Evolutionary conservation across 2,329 filamentous ascomycete genomes (phyloP).

Genomic region (Aspergillus sp.): DNA sequence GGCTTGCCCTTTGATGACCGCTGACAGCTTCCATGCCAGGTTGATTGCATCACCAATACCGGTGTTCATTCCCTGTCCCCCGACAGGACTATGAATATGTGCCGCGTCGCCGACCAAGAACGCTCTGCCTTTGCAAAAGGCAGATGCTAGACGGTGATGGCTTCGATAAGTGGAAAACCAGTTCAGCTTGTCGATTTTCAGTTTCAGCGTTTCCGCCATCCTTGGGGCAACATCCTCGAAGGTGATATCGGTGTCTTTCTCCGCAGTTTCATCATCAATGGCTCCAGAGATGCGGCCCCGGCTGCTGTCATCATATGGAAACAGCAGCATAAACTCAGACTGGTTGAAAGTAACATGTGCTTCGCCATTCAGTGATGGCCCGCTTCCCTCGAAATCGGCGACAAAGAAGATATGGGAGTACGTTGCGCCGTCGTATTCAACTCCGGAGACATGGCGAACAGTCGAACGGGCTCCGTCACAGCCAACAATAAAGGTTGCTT

Average conservation of each 20-base stretch:
- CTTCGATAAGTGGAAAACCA: conserved; percentile 49
- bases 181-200: conserved; percentile 30
- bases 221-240: conserved; percentile 32
- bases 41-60: conserved; percentile 57
- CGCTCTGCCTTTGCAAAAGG: conserved; percentile 49
- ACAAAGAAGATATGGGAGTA: conserved; percentile 49
- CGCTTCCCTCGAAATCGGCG: conserved; percentile 41
- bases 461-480: conserved; percentile 55
- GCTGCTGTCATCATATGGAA: conserved; percentile 25
- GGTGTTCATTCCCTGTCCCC: conserved; percentile 60
- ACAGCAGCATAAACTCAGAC: conserved; percentile 37
- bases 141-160: conserved; percentile 44
- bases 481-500: conserved; percentile 48
- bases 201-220: conserved; percentile 20
- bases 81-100: conserved; percentile 57
- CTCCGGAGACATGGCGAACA: conserved; percentile 43
- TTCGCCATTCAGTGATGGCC: conserved; percentile 31
- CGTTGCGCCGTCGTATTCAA: conserved; percentile 44
- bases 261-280: conserved; percentile 17
- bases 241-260: conserved; percentile 23
- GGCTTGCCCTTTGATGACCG: conserved; percentile 43
- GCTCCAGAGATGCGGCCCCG: conserved; percentile 28
- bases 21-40: conserved; percentile 55
- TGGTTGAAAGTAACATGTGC: conserved; percentile 34
- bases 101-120: conserved; percentile 59